phyloP scores from a whole-genome alignment of 1,139 yeast species.

The Eremothecium coryli region DNA sequence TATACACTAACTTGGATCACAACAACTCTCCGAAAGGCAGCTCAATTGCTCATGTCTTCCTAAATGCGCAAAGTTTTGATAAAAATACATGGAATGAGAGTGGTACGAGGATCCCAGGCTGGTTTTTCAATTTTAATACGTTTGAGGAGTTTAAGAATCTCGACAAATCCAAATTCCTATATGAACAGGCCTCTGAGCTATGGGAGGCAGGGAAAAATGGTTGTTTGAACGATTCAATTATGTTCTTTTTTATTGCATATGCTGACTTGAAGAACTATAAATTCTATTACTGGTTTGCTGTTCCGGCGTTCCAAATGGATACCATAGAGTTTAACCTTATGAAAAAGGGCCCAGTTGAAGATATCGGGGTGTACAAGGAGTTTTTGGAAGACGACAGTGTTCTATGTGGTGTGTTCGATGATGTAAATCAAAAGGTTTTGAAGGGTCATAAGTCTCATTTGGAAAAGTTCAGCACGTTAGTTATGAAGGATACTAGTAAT shows the following conservation, averaged over 20 bases:
- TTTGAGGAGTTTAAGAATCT: slow-evolving; percentile 68
- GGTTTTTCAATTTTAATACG: slow-evolving; percentile 55
- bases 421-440: slow-evolving; percentile 2
- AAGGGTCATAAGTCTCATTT: slow-evolving; percentile 1
- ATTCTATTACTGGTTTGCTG: slow-evolving; percentile 84
- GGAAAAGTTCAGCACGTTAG: slow-evolving; percentile 12
- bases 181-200: slow-evolving; percentile 36
- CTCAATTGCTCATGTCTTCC: slow-evolving; percentile 32
- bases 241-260: slow-evolving; percentile 56
- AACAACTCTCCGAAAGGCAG: slow-evolving; percentile 37
- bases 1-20: slow-evolving; percentile 29
- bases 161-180: slow-evolving; percentile 52
- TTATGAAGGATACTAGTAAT: slow-evolving; percentile 50
- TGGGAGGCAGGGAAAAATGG: slow-evolving; percentile 18
- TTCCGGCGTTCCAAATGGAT: slow-evolving; percentile 54
- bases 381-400: slow-evolving; percentile 12
- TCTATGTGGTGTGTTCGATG: slow-evolving; percentile 3
- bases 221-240: slow-evolving; percentile 10
- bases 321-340: slow-evolving; percentile 10
- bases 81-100: slow-evolving; percentile 2
- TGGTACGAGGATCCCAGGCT: slow-evolving; percentile 16
- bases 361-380: slow-evolving; percentile 9
- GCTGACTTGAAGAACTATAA: slow-evolving; percentile 84
- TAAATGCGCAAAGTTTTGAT: slow-evolving; percentile 34
- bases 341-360: slow-evolving; percentile 3